Evolutionary conservation across 2,329 filamentous ascomycete genomes (phyloP), one percentile per base, ranked within the genome.

Genomic region (Fusarium globosum): DNA sequence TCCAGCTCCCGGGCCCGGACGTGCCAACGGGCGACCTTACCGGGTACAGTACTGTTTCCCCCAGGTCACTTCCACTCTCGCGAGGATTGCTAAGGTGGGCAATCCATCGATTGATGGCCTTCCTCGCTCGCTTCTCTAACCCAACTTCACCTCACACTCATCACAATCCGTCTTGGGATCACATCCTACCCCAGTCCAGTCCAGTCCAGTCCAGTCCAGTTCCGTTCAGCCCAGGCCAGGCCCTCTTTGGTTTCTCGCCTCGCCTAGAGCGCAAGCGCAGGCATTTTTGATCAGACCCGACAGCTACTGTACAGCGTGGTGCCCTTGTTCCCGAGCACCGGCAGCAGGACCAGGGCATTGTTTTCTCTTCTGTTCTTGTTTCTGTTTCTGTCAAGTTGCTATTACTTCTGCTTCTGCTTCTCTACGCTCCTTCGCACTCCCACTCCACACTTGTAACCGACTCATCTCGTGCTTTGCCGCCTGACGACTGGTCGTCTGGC

Each of bases 401-500:
- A 30, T 60, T 46, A 61, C 60, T 73, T 63, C 70, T 68, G 62
- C 62, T 71, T 77, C 69, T 72, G 55, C 64, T 78, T 79, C 77
- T 79, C 71, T 70, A 78, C 77, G 61, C 75, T 79, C 77, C 77
- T 79, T 77, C 73, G 65, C 69, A 72, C 65, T 65, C 45, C 60
- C 72, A 71, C 58, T 68, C 63, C 60, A 68, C 69, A 73, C 65
- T 74, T 74, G 69, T 61, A 63, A 62, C 58, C 55, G 60, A 42
- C 51, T 68, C 62, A 68, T 71, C 51, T 53, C 49, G 45, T 74
- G 68, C 75, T 75, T 61, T 74, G 63, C 75, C 71, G 74, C 77
- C 74, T 68, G 77, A 77, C 77, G 77, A 78, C 77, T 78, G 77
- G 77, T 78, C 77, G 77, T 78, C 77, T 78, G 66, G 77, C 75